Conservation (phyloP, 352 stramenopile species). For the Phytophthora capsici region DNA sequence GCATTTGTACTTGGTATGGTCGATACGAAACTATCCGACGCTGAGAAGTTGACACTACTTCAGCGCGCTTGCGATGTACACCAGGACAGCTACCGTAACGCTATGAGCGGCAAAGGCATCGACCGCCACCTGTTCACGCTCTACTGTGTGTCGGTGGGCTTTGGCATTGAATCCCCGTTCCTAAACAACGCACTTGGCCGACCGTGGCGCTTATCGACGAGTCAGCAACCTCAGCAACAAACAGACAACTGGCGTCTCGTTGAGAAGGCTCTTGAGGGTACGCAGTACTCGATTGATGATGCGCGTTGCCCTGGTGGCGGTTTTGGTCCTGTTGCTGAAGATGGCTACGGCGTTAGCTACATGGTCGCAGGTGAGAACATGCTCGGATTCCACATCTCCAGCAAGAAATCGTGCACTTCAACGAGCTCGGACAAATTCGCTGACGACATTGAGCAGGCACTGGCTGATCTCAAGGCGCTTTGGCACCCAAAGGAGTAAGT, state of each 20-base stretch:
- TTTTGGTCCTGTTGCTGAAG: conserved; percentile 90
- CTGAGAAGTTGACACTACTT: conserved; percentile 87
- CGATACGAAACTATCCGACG: conserved; percentile 62
- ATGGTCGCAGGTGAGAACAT: conserved; percentile 90
- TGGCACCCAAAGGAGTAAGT: conserved; percentile 51
- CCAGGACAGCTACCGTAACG: conserved; percentile 91
- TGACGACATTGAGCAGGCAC: conserved; percentile 73
- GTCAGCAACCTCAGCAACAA: conserved; percentile 91
- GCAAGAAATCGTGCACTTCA: conserved; percentile 76
- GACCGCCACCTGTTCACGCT: conserved; percentile 97
- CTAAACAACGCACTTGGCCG: conserved; percentile 85
- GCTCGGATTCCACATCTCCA: conserved; percentile 93
- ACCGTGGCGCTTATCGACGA: conserved; percentile 90
- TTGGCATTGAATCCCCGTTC: conserved; percentile 89
- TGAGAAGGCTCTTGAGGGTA: conserved; percentile 64
- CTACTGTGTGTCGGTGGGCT: conserved; percentile 89
- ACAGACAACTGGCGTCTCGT: conserved; percentile 83
- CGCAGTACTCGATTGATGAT: conserved; percentile 64
- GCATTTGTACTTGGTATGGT: conserved; percentile 92
- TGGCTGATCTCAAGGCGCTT: conserved; percentile 81
- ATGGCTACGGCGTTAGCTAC: conserved; percentile 93
- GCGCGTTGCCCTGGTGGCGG: conserved; percentile 81
- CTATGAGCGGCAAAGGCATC: conserved; percentile 92
- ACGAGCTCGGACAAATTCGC: conserved; percentile 88
- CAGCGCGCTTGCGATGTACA: conserved; percentile 90